These are phyloP conservation scores for Podila horticola DNA, from an alignment of 192 early-diverging fungal species.

Conservation along the genomic window DNA sequence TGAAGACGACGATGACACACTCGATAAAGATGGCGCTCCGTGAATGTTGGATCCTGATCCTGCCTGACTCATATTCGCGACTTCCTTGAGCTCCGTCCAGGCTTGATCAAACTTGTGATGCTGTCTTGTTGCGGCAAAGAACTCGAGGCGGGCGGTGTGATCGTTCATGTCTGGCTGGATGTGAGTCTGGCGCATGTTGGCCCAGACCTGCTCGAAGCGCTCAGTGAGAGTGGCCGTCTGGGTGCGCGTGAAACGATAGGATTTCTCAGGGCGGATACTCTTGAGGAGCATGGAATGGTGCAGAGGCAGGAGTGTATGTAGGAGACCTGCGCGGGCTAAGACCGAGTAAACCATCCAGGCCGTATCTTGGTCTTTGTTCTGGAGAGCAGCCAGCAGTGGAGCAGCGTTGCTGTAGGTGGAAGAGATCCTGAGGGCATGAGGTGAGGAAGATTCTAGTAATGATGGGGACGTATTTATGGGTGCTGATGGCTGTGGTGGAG, in stretches of 20 bases:
- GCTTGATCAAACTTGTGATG: conserved; percentile 27
- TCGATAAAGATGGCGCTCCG: too few species aligned
- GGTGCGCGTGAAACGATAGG: conserved; percentile 9
- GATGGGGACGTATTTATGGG: neutral
- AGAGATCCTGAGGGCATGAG: conserved; percentile 25
- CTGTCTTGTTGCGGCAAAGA: conserved; percentile 24
- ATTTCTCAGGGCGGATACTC: conserved; percentile 27
- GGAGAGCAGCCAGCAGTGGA: conserved; percentile 36
- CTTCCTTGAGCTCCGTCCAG: conserved; percentile 30
- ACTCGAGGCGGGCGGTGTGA: conserved; percentile 36
- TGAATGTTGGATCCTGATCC: conserved; percentile 4
- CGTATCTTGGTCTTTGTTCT: conserved; percentile 47
- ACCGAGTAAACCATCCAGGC: conserved; percentile 48
- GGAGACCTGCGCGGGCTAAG: conserved; percentile 20
- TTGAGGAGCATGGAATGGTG: conserved; percentile 37
- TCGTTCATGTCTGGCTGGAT: conserved; percentile 49
- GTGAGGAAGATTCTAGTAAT: neutral
- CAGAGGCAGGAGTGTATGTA: conserved; percentile 24
- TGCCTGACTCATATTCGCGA: neutral
- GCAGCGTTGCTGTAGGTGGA: conserved; percentile 27
- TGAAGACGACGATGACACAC: neutral
- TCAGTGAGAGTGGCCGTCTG: conserved; percentile 8
- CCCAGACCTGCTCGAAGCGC: conserved; percentile 38
- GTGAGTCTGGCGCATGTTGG: conserved; percentile 21
- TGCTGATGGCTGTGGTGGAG: neutral